A percentile compares a stretch with the other conserved stretches of the same genome.
These are phyloP conservation scores for Globisporangium paroecandrum DNA, from an alignment of 352 stramenopile species.

Conservation along the genomic window DNA sequence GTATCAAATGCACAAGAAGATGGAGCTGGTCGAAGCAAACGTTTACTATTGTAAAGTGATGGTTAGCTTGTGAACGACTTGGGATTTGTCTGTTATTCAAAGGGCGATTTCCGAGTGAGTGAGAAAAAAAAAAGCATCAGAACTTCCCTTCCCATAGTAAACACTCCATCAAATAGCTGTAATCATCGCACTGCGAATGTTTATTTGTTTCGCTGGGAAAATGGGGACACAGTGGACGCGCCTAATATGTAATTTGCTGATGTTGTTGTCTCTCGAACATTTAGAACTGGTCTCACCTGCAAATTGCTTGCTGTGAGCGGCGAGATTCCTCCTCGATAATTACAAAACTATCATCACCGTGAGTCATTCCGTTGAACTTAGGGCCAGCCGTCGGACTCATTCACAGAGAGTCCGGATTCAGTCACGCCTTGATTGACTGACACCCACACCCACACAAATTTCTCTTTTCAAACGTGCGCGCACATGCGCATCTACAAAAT, in stretches of 20 bases:
- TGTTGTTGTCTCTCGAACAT: too few species aligned
- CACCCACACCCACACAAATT: too few species aligned
- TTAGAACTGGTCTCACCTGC: too few species aligned
- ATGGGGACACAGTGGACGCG: not conserved
- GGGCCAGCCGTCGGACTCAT: too few species aligned
- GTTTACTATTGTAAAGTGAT: not conserved
- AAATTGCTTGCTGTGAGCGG: too few species aligned
- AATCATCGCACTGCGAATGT: not conserved
- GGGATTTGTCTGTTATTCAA: not conserved
- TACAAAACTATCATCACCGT: too few species aligned
- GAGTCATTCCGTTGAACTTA: too few species aligned
- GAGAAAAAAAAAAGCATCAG: not conserved
- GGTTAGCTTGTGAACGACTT: not conserved
- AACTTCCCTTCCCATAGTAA: not conserved
- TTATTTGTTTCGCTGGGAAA: slow-evolving; percentile 3
- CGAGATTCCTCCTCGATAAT: too few species aligned
- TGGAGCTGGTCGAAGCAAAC: not conserved
- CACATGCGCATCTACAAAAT: too few species aligned
- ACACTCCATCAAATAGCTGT: not conserved
- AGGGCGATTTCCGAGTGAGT: not conserved
- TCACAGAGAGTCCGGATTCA: too few species aligned
- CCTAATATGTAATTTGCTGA: not conserved
- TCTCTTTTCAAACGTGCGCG: too few species aligned
- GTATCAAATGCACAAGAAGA: not conserved
- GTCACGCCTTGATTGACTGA: too few species aligned